Base-by-base conservation (phyloP, 2,329 filamentous ascomycete genomes). In the Aspergillus sp. region DNA sequence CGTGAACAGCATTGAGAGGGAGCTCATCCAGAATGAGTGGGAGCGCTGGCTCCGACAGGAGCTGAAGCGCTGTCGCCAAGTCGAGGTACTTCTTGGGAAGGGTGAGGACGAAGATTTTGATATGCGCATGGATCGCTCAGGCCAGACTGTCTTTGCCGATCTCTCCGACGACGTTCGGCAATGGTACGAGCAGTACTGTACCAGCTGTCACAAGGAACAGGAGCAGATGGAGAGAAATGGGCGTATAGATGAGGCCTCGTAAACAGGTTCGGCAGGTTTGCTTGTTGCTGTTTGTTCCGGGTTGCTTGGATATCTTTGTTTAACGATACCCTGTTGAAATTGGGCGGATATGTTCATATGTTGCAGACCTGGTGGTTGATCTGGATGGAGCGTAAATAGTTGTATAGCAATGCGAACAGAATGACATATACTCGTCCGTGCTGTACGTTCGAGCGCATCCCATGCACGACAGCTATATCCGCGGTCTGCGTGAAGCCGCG, bases 11-110 rank as follows among this genome's bases (percentile, higher is more conserved):
- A 85, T 97, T 24, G 94, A 97, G 76, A 81, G 82, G 53, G 91
- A 96, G 70, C 86, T 96, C 69, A 73, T 97, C 49, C 82, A 85
- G 64, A 87, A 88, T 0, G 93, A 96, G 70, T 99, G 91, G 87
- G 92, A 96, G 74, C 89, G 89, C 58, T 99, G 93, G 92, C 80
- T 97, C 26, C 73, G 82, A 3, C 87, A 89, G 60, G 94, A 99
- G 74, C 86, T 85, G 58, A 72, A 79, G 32, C 82, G 89, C 45
- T 99, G 94, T 69, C 83, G 83, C 51, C 82, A 87, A 65, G 70
- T 84, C 7, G 77, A 79, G 38, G 67, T 65, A 13, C 71, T 84
- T 60, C 65, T 82, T 10, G 61, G 64, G 44, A 58, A 62, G 32
- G 58, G 61, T 19, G 43, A 55, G 22, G 52, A 53, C 16, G 65